Conservation (phyloP, 2,329 filamentous ascomycete species). For the Claviceps monticola region DNA sequence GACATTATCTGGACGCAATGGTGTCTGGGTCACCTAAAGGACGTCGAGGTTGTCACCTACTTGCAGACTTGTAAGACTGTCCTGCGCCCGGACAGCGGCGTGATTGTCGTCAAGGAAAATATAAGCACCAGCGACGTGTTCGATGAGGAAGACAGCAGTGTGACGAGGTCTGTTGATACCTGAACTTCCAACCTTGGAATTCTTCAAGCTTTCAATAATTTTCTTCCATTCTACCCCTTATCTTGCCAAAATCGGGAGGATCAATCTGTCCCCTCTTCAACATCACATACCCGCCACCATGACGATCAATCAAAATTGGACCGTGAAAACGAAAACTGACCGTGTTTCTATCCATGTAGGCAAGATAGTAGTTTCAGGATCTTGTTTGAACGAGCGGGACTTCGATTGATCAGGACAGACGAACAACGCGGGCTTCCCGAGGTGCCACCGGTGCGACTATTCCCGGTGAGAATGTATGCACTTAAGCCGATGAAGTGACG, state of each 20-base stretch:
- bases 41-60: constrained; percentile 56
- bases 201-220: background rate
- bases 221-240: background rate
- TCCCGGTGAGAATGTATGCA: constrained; percentile 68
- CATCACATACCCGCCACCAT: background rate
- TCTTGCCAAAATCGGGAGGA: background rate
- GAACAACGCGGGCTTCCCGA: constrained; percentile 56
- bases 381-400: constrained; percentile 55
- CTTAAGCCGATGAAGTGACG: constrained; percentile 34
- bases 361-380: constrained; percentile 56
- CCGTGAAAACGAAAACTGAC: background rate
- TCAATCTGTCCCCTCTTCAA: background rate
- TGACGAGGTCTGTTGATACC: constrained; percentile 43
- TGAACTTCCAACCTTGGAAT: background rate
- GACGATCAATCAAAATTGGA: background rate
- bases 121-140: constrained; percentile 53
- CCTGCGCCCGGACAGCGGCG: constrained; percentile 15
- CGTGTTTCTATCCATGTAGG: constrained; percentile 22
- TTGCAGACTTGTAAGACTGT: constrained; percentile 43
- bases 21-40: constrained; percentile 74
- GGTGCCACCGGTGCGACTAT: constrained; percentile 35
- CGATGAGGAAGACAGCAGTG: constrained; percentile 61
- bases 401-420: constrained; percentile 57
- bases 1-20: constrained; percentile 84
- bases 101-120: constrained; percentile 50